These are phyloP conservation scores for Malassezia brasiliensis DNA, from an alignment of 1,284 basidiomycete species.

Conservation along the genomic window DNA sequence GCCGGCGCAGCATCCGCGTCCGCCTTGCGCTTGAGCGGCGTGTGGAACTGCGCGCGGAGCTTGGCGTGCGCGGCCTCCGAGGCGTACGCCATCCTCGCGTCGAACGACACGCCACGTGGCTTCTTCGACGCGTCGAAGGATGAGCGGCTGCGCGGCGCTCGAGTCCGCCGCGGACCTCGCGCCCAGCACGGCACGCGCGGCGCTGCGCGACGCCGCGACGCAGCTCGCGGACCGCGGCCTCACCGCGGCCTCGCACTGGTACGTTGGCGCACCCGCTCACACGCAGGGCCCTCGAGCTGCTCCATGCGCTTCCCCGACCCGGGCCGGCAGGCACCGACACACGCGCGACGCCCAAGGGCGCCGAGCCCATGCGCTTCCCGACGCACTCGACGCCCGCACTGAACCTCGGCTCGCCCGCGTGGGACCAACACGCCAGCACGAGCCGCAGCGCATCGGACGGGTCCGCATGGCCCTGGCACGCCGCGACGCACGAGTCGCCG, in stretches of 20 bases:
- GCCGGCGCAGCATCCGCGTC: background rate
- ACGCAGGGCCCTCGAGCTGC: constrained; percentile 31
- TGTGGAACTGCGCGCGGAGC: constrained; percentile 14
- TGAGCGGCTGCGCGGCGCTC: constrained; percentile 11
- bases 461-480: constrained; percentile 3
- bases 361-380: constrained; percentile 18
- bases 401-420: constrained; percentile 16
- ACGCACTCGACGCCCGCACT: constrained; percentile 42
- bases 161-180: constrained; percentile 10
- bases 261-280: background rate
- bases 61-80: constrained; percentile 14
- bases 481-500: background rate
- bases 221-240: constrained; percentile 12
- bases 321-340: background rate
- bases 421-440: constrained; percentile 12
- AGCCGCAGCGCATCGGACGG: constrained; percentile 18
- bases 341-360: background rate
- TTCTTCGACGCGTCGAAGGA: background rate
- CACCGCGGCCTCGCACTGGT: constrained; percentile 14
- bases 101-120: too few species aligned
- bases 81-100: constrained; percentile 9
- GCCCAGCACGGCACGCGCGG: background rate
- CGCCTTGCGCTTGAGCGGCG: constrained; percentile 9
- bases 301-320: constrained; percentile 21
- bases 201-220: constrained; percentile 3